Percentiles rank a stretch among this genome's conserved stretches.
phyloP scores from a whole-genome alignment of 164 flowering plant genomes.

The Hamamelis virginiana region DNA sequence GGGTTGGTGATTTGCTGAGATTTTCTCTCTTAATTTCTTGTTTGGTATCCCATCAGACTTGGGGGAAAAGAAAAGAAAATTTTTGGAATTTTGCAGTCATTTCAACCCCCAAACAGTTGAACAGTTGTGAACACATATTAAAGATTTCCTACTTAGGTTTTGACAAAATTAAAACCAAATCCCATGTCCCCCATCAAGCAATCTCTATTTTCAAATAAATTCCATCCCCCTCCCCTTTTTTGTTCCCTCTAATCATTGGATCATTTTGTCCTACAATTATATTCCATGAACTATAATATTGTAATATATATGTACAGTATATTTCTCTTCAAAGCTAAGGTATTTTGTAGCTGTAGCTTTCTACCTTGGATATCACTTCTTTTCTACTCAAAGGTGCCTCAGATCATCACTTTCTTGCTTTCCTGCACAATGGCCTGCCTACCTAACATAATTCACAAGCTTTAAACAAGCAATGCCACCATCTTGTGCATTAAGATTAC shows the following conservation, averaged over 20 bases:
- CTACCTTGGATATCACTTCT: slow-evolving; percentile 33
- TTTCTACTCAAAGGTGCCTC: slow-evolving; percentile 35
- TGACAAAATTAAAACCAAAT: not conserved
- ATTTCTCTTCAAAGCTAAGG: slow-evolving; percentile 61
- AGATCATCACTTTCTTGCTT: slow-evolving; percentile 17
- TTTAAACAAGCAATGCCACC: not conserved
- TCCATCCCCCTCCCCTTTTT: not conserved
- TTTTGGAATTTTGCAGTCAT: no score
- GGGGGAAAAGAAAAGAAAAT: not conserved
- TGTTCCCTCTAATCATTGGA: not conserved
- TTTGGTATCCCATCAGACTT: not conserved
- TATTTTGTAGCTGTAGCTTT: slow-evolving; percentile 11
- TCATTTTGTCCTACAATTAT: not conserved
- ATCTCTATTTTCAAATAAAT: not conserved
- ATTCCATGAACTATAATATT: slow-evolving; percentile 1
- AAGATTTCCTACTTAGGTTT: not conserved
- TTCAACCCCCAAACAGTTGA: not conserved
- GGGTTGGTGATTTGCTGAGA: no score
- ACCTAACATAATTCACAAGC: slow-evolving; percentile 21
- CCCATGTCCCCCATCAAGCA: slow-evolving; percentile 3
- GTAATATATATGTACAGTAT: slow-evolving; percentile 17
- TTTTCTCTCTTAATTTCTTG: no score
- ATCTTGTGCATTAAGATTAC: not conserved
- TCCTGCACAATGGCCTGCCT: slow-evolving; percentile 15
- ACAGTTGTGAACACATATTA: not conserved